Conservation (phyloP, 2,329 filamentous ascomycete species). For the Fusarium anguioides region DNA sequence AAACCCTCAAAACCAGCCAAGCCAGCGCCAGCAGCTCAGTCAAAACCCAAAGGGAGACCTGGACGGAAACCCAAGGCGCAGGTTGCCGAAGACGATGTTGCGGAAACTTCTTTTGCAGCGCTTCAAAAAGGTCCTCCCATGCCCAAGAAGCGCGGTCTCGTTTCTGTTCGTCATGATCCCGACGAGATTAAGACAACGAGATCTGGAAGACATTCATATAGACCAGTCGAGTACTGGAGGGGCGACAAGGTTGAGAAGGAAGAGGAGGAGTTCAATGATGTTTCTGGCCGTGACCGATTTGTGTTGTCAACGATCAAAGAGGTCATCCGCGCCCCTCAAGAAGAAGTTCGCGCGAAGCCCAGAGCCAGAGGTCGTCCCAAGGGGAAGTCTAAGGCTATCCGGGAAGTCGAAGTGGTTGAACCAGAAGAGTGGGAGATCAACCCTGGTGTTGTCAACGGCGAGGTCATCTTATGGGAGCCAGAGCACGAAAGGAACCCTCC, state of each 20-base stretch:
- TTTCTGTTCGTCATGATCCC: constrained; percentile 61
- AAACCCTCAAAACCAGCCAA: constrained; percentile 42
- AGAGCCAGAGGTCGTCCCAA: constrained; percentile 47
- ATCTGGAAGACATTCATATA: constrained; percentile 81
- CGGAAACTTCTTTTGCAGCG: constrained; percentile 60
- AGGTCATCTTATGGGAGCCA: constrained; percentile 72
- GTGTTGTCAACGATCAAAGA: constrained; percentile 79
- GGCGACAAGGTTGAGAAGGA: constrained; percentile 83
- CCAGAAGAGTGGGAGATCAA: constrained; percentile 78
- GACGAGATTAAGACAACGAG: constrained; percentile 71
- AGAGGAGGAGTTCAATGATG: constrained; percentile 65
- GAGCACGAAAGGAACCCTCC: constrained; percentile 66
- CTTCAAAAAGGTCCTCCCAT: constrained; percentile 66
- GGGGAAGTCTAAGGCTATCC: constrained; percentile 48
- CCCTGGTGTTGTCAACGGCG: constrained; percentile 71
- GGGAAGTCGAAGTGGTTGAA: constrained; percentile 63
- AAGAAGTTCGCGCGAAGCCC: constrained; percentile 54
- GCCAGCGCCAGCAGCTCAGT: constrained; percentile 29
- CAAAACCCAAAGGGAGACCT: constrained; percentile 43
- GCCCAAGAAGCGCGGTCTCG: constrained; percentile 65
- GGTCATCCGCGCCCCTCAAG: constrained; percentile 76
- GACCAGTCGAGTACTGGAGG: constrained; percentile 86
- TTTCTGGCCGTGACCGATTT: constrained; percentile 59
- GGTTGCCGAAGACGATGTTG: constrained; percentile 49
- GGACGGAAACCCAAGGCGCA: constrained; percentile 42